These are phyloP conservation scores for Suillus cothurnatus DNA, from an alignment of 768 basidiomycete genomes.

Conservation along the genomic window DNA sequence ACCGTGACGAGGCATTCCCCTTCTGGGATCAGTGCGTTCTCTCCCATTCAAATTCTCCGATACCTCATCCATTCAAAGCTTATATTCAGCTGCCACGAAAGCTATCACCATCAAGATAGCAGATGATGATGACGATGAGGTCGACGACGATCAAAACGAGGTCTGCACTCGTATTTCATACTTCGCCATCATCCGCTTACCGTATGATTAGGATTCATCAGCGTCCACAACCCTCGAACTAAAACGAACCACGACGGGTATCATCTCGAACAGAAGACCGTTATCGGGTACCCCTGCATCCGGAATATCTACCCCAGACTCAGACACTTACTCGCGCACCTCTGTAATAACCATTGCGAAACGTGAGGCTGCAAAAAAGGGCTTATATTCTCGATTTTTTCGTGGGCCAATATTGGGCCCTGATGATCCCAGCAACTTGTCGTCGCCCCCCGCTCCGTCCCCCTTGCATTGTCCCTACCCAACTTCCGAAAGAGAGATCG, in stretches of 20 bases:
- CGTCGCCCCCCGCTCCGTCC: not conserved
- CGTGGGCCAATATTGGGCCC: slow-evolving; percentile 71
- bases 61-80: slow-evolving; percentile 20
- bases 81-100: slow-evolving; percentile 82
- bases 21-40: slow-evolving; percentile 95
- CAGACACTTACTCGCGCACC: slow-evolving; percentile 34
- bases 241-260: slow-evolving; percentile 71
- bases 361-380: slow-evolving; percentile 72
- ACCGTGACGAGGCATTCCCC: slow-evolving; percentile 92
- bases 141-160: slow-evolving; percentile 14
- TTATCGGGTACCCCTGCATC: slow-evolving; percentile 49
- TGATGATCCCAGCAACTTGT: slow-evolving; percentile 25
- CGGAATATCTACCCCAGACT: slow-evolving; percentile 45
- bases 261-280: slow-evolving; percentile 73
- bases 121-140: slow-evolving; percentile 49
- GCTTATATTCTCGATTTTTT: slow-evolving; percentile 81
- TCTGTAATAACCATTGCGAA: slow-evolving; percentile 68
- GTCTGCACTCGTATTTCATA: slow-evolving; percentile 11
- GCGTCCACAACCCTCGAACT: slow-evolving; percentile 32
- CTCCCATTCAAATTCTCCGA: slow-evolving; percentile 1
- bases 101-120: slow-evolving; percentile 74
- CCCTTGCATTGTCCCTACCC: not conserved
- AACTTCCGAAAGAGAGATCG: not conserved
- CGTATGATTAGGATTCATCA: slow-evolving; percentile 17
- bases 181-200: not conserved